phyloP scores from a whole-genome alignment of 108 stramenopile species.

The Cyclotella cryptica region DNA sequence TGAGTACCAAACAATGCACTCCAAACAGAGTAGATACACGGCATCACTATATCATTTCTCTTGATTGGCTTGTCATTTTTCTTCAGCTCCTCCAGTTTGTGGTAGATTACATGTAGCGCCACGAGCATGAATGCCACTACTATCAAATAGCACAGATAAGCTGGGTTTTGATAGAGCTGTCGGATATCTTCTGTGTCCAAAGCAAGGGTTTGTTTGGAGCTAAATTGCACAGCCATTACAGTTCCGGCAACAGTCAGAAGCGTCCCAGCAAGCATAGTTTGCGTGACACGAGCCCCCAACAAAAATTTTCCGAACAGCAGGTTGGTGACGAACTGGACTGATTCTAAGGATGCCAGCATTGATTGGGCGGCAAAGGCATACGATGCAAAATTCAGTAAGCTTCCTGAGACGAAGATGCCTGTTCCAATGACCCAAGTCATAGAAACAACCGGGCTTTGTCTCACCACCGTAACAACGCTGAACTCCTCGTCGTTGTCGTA shows the following conservation, averaged over 20 bases:
- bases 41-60: constrained; percentile 53
- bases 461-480: constrained; percentile 26
- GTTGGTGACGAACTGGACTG: constrained; percentile 81
- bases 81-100: constrained; percentile 30
- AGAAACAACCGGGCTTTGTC: constrained; percentile 29
- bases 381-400: constrained; percentile 73
- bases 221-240: constrained; percentile 58
- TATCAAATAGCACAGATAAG: constrained; percentile 45
- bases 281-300: constrained; percentile 54
- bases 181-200: constrained; percentile 42
- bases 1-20: constrained; percentile 75
- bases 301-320: constrained; percentile 70
- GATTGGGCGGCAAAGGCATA: constrained; percentile 77
- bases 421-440: constrained; percentile 67
- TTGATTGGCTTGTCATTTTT: constrained; percentile 26
- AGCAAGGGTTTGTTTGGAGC: constrained; percentile 52
- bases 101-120: constrained; percentile 40
- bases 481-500: constrained; percentile 32
- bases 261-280: constrained; percentile 66
- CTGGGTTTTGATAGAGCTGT: constrained; percentile 40
- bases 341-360: constrained; percentile 74
- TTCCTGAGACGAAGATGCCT: constrained; percentile 61
- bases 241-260: constrained; percentile 66
- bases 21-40: constrained; percentile 64
- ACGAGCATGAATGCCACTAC: constrained; percentile 38